Conservation (phyloP, 768 basidiomycete genomes). For the Gelatoporia subvermispora region DNA sequence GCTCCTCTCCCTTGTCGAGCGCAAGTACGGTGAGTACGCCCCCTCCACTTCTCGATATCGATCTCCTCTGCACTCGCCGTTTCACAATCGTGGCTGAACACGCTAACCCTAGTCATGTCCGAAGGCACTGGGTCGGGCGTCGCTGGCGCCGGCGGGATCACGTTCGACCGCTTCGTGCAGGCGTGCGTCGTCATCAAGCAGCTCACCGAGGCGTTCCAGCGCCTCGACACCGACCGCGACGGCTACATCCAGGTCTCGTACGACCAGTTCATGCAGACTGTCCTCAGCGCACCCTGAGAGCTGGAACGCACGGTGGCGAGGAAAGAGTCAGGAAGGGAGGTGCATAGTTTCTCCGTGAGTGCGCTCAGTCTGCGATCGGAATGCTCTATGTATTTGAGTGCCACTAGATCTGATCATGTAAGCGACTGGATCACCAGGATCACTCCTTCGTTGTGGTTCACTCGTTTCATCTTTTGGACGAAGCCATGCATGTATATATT, state of each 20-base stretch:
- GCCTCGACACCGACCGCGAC: constrained; percentile 57
- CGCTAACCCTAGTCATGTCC: constrained; percentile 34
- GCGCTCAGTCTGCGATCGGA: no score
- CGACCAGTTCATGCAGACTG: constrained; percentile 67
- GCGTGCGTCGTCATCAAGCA: constrained; percentile 82
- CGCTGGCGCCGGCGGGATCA: constrained; percentile 51
- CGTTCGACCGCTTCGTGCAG: constrained; percentile 83
- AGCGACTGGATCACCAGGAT: no score
- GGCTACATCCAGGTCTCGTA: constrained; percentile 74
- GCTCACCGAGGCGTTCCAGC: constrained; percentile 64
- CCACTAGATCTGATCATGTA: no score
- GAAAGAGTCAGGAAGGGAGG: no score
- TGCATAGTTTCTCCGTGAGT: no score
- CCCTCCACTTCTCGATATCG: not conserved
- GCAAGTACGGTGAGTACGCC: constrained; percentile 71
- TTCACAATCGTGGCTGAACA: no score
- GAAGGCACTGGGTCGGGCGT: constrained; percentile 42
- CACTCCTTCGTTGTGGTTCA: no score
- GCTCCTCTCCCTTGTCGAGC: constrained; percentile 60
- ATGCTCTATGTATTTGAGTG: no score
- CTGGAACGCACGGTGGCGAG: no score
- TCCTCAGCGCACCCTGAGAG: constrained; percentile 30
- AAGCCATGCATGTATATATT: no score
- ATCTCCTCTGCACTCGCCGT: no score
- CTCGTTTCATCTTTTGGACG: no score